Evolutionary conservation across 2,329 filamentous ascomycete genomes (phyloP).

Genomic region (Coleophoma cylindrospora): DNA sequence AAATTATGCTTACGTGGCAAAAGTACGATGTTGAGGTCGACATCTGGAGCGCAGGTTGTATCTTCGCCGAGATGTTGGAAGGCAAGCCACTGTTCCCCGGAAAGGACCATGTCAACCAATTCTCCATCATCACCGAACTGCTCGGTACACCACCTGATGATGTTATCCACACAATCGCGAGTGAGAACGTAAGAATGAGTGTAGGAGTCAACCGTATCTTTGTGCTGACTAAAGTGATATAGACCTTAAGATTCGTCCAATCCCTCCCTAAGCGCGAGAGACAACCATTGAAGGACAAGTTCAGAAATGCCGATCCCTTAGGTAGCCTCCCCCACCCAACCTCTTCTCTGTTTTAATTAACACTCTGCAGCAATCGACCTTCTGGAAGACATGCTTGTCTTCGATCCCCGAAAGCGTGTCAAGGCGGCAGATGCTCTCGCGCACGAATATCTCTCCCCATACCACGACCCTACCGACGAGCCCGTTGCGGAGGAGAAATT

Average conservation of each 20-base stretch:
- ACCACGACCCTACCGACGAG: slow-evolving; percentile 96
- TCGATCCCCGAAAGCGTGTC: slow-evolving; percentile 94
- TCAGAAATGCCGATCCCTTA: slow-evolving; percentile 86
- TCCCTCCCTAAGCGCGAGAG: slow-evolving; percentile 93
- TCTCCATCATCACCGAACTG: slow-evolving; percentile 98
- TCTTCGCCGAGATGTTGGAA: slow-evolving; percentile 98
- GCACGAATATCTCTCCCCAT: slow-evolving; percentile 91
- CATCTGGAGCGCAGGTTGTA: slow-evolving; percentile 98
- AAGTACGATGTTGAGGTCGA: slow-evolving; percentile 99
- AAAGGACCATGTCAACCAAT: slow-evolving; percentile 99
- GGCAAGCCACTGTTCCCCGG: slow-evolving; percentile 97
- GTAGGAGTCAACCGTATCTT: not conserved
- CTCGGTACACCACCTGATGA: slow-evolving; percentile 95
- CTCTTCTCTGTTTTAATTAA: slow-evolving; percentile 20
- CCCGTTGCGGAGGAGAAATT: slow-evolving; percentile 96
- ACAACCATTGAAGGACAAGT: slow-evolving; percentile 81
- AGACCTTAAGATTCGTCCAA: slow-evolving; percentile 96
- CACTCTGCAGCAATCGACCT: slow-evolving; percentile 72
- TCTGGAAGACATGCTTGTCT: slow-evolving; percentile 94
- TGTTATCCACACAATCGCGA: slow-evolving; percentile 97
- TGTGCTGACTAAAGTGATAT: not conserved
- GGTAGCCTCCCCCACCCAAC: slow-evolving; percentile 45
- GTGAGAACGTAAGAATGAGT: slow-evolving; percentile 72
- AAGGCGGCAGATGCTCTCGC: slow-evolving; percentile 80
- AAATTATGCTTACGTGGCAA: slow-evolving; percentile 99